phyloP scores from a whole-genome alignment of 345 rosid genomes.

The Rhodomyrtus tomentosa region DNA sequence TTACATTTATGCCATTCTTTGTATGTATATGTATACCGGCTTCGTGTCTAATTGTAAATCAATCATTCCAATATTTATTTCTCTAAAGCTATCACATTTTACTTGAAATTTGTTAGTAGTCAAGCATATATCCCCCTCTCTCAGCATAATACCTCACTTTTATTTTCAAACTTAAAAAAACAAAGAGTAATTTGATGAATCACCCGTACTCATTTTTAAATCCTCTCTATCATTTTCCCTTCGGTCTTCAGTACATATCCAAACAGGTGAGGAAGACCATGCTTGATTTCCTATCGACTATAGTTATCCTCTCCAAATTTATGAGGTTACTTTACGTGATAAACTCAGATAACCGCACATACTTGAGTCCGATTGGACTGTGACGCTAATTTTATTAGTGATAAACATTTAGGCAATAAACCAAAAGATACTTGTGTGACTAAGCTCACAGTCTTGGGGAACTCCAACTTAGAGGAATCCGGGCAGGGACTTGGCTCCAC shows the following conservation, averaged over 20 bases:
- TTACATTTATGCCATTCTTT: too few species aligned
- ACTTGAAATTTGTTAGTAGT: not conserved
- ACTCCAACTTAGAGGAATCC: not conserved
- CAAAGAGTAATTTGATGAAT: not conserved
- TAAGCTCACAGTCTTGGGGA: not conserved
- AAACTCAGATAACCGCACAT: not conserved
- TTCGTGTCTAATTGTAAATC: too few species aligned
- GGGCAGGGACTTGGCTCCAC: not conserved
- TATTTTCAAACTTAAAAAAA: not conserved
- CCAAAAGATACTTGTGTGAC: not conserved
- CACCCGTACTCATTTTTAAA: not conserved
- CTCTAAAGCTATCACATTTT: too few species aligned
- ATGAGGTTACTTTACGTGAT: not conserved
- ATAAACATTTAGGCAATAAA: not conserved
- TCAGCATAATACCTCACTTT: not conserved
- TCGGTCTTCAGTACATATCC: not conserved
- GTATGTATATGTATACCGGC: too few species aligned
- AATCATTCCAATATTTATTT: too few species aligned
- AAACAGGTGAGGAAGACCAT: not conserved
- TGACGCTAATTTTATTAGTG: not conserved
- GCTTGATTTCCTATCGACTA: not conserved
- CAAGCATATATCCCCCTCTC: not conserved
- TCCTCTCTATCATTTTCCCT: not conserved
- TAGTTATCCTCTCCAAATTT: not conserved
- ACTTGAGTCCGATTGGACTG: not conserved